These are phyloP conservation scores for Taiozyma sp. DNA, from an alignment of 1,139 yeast genomes.

Conservation along the genomic window DNA sequence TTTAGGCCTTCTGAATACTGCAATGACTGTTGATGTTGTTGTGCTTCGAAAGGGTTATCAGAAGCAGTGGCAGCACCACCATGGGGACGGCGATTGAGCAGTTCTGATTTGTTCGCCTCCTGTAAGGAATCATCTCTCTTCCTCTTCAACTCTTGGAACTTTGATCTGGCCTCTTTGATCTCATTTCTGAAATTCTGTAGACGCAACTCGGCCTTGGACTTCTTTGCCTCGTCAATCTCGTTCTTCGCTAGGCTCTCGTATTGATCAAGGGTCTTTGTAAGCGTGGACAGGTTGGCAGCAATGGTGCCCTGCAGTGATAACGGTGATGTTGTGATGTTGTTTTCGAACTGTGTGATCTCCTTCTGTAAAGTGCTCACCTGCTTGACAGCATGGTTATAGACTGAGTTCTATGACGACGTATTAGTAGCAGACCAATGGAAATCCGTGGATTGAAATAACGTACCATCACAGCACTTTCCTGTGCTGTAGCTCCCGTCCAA, in stretches of 20 bases:
- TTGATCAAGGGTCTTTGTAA: conserved; percentile 73
- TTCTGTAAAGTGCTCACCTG: conserved; percentile 70
- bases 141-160: conserved; percentile 59
- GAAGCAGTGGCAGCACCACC: conserved; percentile 19
- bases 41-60: conserved; percentile 26
- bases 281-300: conserved; percentile 74
- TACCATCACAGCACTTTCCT: not conserved
- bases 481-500: too few relatives aligned
- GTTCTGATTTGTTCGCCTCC: conserved; percentile 51
- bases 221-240: conserved; percentile 51
- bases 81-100: conserved; percentile 43
- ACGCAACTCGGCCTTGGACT: conserved; percentile 61
- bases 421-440: not conserved
- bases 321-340: conserved; percentile 64
- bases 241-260: conserved; percentile 63
- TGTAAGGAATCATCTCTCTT: conserved; percentile 59
- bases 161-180: conserved; percentile 46
- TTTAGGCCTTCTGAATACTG: conserved; percentile 62
- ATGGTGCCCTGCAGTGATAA: conserved; percentile 79
- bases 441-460: not conserved
- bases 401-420: conserved; percentile 49
- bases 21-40: conserved; percentile 28
- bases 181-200: conserved; percentile 59
- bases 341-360: conserved; percentile 66
- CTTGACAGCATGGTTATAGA: conserved; percentile 85